Evolutionary conservation across 2,329 filamentous ascomycete species (phyloP).

Genomic region (Verticillium dahliae): DNA sequence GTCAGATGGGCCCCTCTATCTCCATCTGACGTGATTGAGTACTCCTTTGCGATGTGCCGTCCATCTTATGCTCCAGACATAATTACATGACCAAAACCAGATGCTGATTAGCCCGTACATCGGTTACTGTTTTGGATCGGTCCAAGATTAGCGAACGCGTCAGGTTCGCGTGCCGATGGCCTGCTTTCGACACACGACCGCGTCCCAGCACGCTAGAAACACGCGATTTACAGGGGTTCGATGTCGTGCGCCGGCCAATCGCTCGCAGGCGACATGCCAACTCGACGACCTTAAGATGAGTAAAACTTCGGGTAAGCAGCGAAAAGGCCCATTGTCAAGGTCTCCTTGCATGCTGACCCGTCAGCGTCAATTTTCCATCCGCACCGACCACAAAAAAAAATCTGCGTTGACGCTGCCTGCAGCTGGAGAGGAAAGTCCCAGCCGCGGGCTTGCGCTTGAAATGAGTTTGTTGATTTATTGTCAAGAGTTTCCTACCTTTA

Average conservation of each 20-base stretch:
- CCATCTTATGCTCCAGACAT: neutral
- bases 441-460: neutral
- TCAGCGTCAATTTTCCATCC: neutral
- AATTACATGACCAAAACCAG: neutral
- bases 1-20: neutral
- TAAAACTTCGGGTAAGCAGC: neutral
- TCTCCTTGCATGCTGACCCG: neutral
- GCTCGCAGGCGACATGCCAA: neutral
- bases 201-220: neutral
- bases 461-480: neutral
- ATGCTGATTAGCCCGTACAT: neutral
- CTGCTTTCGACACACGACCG: neutral
- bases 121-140: neutral
- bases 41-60: neutral
- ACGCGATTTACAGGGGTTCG: neutral
- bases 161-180: neutral
- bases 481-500: neutral
- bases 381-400: neutral
- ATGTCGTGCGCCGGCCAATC: neutral
- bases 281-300: neutral
- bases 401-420: neutral
- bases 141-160: slow-evolving; percentile 5
- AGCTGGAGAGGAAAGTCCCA: neutral
- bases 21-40: neutral
- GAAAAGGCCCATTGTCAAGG: neutral